phyloP scores from a whole-genome alignment of 495 filamentous ascomycete species.

The Hypoxylon subgilvum region DNA sequence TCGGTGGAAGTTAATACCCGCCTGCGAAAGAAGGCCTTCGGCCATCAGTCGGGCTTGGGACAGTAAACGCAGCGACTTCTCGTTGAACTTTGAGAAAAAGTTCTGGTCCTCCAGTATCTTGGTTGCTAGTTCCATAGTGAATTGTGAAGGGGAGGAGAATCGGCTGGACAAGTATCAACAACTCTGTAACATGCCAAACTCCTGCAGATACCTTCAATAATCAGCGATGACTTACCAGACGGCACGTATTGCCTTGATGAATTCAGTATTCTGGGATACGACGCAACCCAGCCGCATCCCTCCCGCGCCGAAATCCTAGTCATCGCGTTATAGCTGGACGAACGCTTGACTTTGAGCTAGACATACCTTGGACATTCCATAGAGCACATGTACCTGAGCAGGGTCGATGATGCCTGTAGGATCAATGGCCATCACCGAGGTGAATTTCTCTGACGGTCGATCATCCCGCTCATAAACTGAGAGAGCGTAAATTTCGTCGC shows the following conservation, averaged over 20 bases:
- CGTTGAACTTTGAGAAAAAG: slow-evolving; percentile 55
- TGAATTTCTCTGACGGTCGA: slow-evolving; percentile 49
- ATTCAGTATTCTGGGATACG: slow-evolving; percentile 55
- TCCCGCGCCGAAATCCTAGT: slow-evolving; percentile 60
- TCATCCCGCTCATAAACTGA: slow-evolving; percentile 56
- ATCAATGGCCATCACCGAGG: slow-evolving; percentile 60
- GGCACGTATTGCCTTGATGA: slow-evolving; percentile 49
- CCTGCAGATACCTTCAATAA: no score
- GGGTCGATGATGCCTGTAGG: slow-evolving; percentile 56
- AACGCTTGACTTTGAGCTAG: background rate
- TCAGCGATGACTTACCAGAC: slow-evolving; percentile 27
- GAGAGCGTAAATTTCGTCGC: slow-evolving; percentile 69
- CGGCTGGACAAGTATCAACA: slow-evolving; percentile 21
- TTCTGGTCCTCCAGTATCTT: slow-evolving; percentile 55
- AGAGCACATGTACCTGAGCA: slow-evolving; percentile 62
- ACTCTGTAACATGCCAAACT: background rate
- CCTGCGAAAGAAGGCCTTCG: slow-evolving; percentile 43
- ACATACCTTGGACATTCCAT: slow-evolving; percentile 61
- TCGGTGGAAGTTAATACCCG: slow-evolving; percentile 49
- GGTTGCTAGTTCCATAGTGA: slow-evolving; percentile 52
- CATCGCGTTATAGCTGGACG: slow-evolving; percentile 2
- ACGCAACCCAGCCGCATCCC: slow-evolving; percentile 63
- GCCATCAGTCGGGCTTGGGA: slow-evolving; percentile 46
- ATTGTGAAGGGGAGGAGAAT: slow-evolving; percentile 55
- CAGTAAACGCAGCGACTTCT: slow-evolving; percentile 48